phyloP scores from a whole-genome alignment of 2,329 filamentous ascomycete genomes.

The Epichloe typhina region DNA sequence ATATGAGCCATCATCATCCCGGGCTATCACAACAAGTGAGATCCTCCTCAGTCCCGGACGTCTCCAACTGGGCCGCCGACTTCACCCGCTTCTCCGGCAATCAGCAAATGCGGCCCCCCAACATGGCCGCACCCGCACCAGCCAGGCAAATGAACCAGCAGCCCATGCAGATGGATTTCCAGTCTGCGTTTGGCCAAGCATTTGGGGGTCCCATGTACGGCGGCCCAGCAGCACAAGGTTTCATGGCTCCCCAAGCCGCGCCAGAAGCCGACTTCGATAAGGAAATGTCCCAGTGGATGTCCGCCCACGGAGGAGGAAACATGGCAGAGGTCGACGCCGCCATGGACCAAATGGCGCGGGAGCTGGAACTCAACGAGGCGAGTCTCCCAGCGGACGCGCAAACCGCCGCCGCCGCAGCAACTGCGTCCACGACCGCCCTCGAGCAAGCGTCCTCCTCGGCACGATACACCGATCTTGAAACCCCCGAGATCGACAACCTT shows the following conservation, averaged over 20 bases:
- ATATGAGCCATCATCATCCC: neutral
- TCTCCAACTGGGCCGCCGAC: constrained; percentile 24
- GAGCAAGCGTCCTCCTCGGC: neutral
- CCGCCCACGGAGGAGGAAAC: constrained; percentile 17
- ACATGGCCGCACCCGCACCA: constrained; percentile 6
- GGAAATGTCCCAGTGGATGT: constrained; percentile 30
- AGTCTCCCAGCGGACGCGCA: constrained; percentile 12
- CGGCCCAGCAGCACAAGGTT: constrained; percentile 9
- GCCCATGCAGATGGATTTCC: constrained; percentile 14
- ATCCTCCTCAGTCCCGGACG: constrained; percentile 12
- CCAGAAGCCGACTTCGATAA: constrained; percentile 24
- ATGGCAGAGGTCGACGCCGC: constrained; percentile 28
- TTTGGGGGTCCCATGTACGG: constrained; percentile 16
- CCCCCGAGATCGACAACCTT: constrained; percentile 21
- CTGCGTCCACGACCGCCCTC: neutral
- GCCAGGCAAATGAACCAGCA: constrained; percentile 15
- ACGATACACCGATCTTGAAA: constrained; percentile 17
- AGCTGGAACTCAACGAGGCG: constrained; percentile 25
- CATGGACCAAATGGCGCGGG: constrained; percentile 29
- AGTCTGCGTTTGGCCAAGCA: constrained; percentile 18
- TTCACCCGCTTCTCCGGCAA: constrained; percentile 19
- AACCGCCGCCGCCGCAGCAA: neutral
- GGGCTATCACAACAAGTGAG: constrained; percentile 13
- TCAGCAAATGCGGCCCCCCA: constrained; percentile 13
- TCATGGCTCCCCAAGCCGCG: constrained; percentile 10